Conservation (phyloP, 768 basidiomycete genomes). For the Suillus alpinus region DNA sequence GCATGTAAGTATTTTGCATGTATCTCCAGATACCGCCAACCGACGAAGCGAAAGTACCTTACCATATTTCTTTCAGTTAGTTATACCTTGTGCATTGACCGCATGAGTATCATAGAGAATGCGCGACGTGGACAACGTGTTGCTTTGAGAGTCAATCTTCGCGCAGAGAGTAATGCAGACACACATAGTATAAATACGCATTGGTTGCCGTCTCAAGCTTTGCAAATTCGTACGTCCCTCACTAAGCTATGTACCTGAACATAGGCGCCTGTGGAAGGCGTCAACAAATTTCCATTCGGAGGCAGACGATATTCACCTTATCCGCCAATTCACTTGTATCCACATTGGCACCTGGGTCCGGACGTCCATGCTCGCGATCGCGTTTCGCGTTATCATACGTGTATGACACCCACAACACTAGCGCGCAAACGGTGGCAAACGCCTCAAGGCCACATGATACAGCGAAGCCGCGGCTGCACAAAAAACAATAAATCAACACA, state of each 20-base stretch:
- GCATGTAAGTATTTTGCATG: conserved; percentile 59
- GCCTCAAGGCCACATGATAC: conserved; percentile 52
- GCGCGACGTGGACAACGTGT: neutral
- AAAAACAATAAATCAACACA: neutral
- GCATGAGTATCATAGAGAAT: conserved; percentile 1
- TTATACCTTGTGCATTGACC: too few relatives aligned
- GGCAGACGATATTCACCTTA: conserved; percentile 39
- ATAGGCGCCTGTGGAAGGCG: conserved; percentile 7
- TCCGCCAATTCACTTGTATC: conserved; percentile 68
- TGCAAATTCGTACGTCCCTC: neutral
- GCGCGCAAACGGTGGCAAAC: conserved; percentile 50
- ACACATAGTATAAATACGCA: neutral
- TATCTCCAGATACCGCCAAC: neutral
- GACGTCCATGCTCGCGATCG: conserved; percentile 50
- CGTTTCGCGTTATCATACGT: conserved; percentile 56
- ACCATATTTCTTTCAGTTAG: conserved; percentile 69
- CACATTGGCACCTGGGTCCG: conserved; percentile 43
- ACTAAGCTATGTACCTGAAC: conserved; percentile 13
- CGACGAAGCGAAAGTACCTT: conserved; percentile 53
- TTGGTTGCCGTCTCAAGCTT: neutral
- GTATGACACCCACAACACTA: conserved; percentile 60
- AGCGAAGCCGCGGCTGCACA: conserved; percentile 55
- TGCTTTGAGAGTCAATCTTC: neutral
- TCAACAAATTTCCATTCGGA: neutral
- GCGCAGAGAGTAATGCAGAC: neutral